Percentiles rank a stretch among this genome's conserved stretches.
Evolutionary conservation across 225 moss, liverwort and hornwort genomes (phyloP).

Genomic region (Neckera pumila): DNA sequence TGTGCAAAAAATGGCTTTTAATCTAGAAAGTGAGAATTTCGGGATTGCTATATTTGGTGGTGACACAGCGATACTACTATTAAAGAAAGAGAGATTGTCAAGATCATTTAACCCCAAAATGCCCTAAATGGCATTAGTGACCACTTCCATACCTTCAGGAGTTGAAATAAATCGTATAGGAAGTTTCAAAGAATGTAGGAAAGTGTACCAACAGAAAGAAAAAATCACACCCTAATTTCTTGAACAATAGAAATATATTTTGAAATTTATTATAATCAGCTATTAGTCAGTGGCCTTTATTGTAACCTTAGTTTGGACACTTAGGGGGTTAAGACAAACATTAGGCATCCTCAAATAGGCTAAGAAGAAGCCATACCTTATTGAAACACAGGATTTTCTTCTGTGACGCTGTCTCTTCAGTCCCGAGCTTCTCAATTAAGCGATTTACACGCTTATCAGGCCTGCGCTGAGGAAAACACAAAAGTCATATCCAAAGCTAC

Average conservation of each 20-base stretch:
- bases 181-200: background rate
- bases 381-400: constrained; percentile 80
- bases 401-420: constrained; percentile 58
- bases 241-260: background rate
- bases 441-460: constrained; percentile 82
- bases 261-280: background rate
- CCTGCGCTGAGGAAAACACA: constrained; percentile 31
- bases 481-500: constrained; percentile 1
- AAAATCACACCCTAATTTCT: background rate
- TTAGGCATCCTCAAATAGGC: background rate
- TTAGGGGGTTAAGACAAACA: background rate
- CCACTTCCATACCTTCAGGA: background rate
- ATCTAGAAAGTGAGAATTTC: background rate
- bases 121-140: background rate
- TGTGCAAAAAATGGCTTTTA: background rate
- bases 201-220: background rate
- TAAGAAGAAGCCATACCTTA: constrained; percentile 24
- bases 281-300: background rate
- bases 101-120: background rate
- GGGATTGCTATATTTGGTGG: background rate
- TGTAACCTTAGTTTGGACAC: background rate
- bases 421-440: constrained; percentile 82
- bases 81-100: background rate
- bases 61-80: background rate
- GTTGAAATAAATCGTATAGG: background rate